Base-by-base conservation (phyloP, 768 basidiomycete genomes). In the Boletus insuetus region DNA sequence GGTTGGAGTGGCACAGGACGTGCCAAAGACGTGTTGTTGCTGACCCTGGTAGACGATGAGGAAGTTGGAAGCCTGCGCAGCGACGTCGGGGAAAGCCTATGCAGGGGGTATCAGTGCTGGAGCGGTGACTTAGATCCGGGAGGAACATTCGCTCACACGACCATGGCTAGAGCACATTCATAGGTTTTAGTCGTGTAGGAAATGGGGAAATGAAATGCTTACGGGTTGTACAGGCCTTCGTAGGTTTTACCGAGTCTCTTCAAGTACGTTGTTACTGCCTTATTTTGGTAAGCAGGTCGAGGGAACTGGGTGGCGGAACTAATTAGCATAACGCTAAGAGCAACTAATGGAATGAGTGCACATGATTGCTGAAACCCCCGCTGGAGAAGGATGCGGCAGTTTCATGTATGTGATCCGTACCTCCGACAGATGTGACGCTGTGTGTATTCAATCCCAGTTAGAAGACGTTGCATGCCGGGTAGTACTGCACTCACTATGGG, bases 401-500 rank as follows among this genome's bases (percentile, higher is more conserved):
- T 66, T 91, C 88, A 0, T 85, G 87, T 46, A 86, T 70, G 39
- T 71, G 56, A 22, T 67, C 68, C 1, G 88, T 89, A 10, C 82
- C 89, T 7, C 89, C 89, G 4, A 91, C 87, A 4, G 84, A 58
- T 4, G 89, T 91, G 17, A 89, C 84, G 58, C 87, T 89, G 12
- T 8, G 22, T 12, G 14, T 24, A n/a, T 16, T 57, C 37, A 12
- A 43, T 4, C 4, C 4, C 3, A 3, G 6, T 12, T 4, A 35
- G 14, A 35, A 14, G 74, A 65, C 60, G 26, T 9, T 2, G 9
- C 9, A 9, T 29, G 26, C 26, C 26, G 26, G 26, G 9, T 29
- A 84, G 34, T 14, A 35, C 12, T 4, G 13, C 12, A 14, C 14
- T 35, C 6, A 35, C 34, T 35, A 83, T 51, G 82, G 82, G 59